Base-by-base conservation (phyloP, 73 alveolate genomes). In the Paramecium sonneborni region DNA sequence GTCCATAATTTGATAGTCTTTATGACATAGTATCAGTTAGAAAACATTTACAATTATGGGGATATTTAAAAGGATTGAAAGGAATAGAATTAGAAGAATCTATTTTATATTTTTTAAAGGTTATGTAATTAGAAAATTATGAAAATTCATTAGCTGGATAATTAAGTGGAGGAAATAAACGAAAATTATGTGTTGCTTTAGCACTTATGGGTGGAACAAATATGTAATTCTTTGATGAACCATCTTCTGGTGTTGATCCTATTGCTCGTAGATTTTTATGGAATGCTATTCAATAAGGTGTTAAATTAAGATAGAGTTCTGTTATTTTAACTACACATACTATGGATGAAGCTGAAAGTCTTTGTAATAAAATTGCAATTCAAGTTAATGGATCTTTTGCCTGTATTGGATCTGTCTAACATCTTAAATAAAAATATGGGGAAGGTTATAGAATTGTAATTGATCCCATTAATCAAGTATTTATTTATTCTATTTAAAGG, bases 311-410 rank as follows among this genome's bases (percentile, higher is more conserved):
- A 86, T 79, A 84, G 39, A 70, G 96, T 30, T 91, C 96, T 34
- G 87, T 97, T 92, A 92, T 96, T 69, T 94, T 97, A 88, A 96
- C 99, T 20, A 97, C 99, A 35, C 99, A 97, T 86, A 94, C 97
- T 92, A 97, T 97, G 99, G 99, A 97, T 92, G 99, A 97, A 69
- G 99, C 99, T 82, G 99, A 97, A 93, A 93, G 95, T 6, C 95
- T 97, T 21, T 95, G 99, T 57, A 98, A 95, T 74, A 90, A 95
- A 69, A 95, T 97, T 23, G 98, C 98, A 35, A 88, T 95, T 91
- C 84, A 95, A 79, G 93, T 94, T 41, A 92, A 96, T 92, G 98
- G 99, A 92, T 44, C 94, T 89, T 86, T 93, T 56, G 92, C 96
- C 72, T 94, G 98, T 79, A 92, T 93, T 43, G 98, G 99, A 86